Base-by-base conservation (phyloP, 345 rosid genomes). In the Dipteronia sinensis region DNA sequence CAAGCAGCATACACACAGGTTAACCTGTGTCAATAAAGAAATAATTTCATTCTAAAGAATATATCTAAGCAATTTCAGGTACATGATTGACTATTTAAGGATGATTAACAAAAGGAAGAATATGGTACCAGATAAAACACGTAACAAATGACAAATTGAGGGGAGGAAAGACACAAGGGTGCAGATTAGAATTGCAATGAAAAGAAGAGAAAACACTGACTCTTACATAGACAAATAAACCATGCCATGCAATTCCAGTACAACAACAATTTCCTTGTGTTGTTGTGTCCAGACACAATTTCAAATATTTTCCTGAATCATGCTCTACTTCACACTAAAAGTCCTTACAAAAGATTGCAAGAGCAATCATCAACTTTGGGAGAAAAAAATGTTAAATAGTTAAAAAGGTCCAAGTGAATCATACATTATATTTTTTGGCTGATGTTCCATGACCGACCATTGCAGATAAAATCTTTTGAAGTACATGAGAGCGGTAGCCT, bases 401-500 rank as follows among this genome's bases (percentile, higher is more conserved):
- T 55, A 77, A 70, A 75, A 25, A 69, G 67, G 77, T 81, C 67
- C 42, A 63, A 58, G 78, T 20, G 77, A 79, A 83, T 47, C 88
- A 10, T 89, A 96, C 99, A 94, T 96, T 82, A 96, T 88, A 77
- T 94, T 86, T 82, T 94, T 96, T 55, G 99, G 98, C 81, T 92
- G 95, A 85, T 92, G 98, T 79, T 96, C 97, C 99, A 96, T 96
- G 88, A 96, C 97, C 27, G 99, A 94, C 98, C 99, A 96, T 65
- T 92, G 94, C 80, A 96, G 87, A 84, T 96, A 96, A 82, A 96
- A 96, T 78, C 99, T 90, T 85, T 96, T 96, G 82, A 96, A 96
- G 88, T 92, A 96, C 68, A 90, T 84, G 25, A 96, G 95, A 65
- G 98, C 98, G 4, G 99, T 96, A 65, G 92, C 99, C 99, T 96